Base-by-base conservation (phyloP, 495 filamentous ascomycete species). In the Penicillium malachiteum region DNA sequence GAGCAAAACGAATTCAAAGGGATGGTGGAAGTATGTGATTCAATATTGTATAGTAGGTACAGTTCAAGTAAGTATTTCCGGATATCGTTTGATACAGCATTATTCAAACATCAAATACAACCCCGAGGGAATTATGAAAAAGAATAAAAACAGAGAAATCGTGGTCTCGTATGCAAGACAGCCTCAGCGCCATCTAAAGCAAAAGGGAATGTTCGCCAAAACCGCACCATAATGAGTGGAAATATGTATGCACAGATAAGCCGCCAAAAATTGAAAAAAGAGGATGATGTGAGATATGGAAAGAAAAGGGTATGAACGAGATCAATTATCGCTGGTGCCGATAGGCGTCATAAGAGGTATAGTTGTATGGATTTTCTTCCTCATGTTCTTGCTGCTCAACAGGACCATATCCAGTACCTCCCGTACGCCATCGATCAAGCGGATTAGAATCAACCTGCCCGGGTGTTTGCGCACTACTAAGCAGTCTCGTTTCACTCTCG, bases 381-480 rank as follows among this genome's bases (percentile, higher is more conserved):
- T 74, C 69, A 12, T 62, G 67, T 3, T 76, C 73, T n/a, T 75
- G 73, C 64, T 76, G 71, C 10, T 62, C 67, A 10, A 79, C 71
- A 64, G 77, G 79, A 10, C 76, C 78, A 52, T 78, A 80, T 10
- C 78, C 48, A 31, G 8, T 32, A 9, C 46, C 78, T 12, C 71
- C 63, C 2, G 73, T 66, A 21, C 75, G 71, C 78, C 78, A 82
- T 38, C 77, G 74, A 50, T 74, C 77, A 14, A 78, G 33, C 30
- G 72, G 65, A 11, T 65, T 64, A 4, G 49, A 42, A 13, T 70
- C 62, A 7, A 54, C 55, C 2, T 67, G 56, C 1, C 68, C 75
- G 2, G 72, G 73, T 1, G 59, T 62, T 53, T 80, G 77, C 0
- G 73, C 74, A 45, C 74, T 67, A 14, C 56, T 66, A n/a, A 82